phyloP scores from a whole-genome alignment of 352 stramenopile genomes.

The Phytophthora citricola region DNA sequence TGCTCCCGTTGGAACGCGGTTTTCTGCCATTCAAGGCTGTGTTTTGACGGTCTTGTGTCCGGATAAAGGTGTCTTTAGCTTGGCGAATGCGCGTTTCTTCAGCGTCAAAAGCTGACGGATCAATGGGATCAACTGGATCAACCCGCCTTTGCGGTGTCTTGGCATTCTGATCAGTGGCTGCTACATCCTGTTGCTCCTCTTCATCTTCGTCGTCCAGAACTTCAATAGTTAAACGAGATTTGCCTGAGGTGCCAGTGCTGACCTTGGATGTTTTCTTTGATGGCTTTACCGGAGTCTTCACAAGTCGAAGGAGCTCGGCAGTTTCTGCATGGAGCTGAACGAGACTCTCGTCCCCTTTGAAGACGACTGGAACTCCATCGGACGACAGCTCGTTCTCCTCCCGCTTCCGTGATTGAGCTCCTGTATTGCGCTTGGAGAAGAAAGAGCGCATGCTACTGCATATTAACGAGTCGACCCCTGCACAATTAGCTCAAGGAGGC shows the following conservation, averaged over 20 bases:
- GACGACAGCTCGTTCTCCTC: slow-evolving; percentile 20
- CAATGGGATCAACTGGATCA: slow-evolving; percentile 20
- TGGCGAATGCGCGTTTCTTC: slow-evolving; percentile 66
- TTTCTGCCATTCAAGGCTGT: slow-evolving; percentile 51
- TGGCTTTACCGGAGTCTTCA: slow-evolving; percentile 52
- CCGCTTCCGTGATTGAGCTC: slow-evolving; percentile 24
- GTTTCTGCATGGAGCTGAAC: slow-evolving; percentile 73
- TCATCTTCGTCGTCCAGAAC: slow-evolving; percentile 62
- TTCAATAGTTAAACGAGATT: slow-evolving; percentile 72
- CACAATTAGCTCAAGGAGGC: slow-evolving; percentile 30
- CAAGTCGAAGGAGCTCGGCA: slow-evolving; percentile 54
- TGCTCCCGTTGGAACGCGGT: slow-evolving; percentile 47
- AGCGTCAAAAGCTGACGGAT: slow-evolving; percentile 58
- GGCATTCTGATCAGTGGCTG: slow-evolving; percentile 1
- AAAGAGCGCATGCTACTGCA: slow-evolving; percentile 43
- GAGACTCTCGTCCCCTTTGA: slow-evolving; percentile 56
- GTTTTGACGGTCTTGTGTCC: slow-evolving; percentile 58
- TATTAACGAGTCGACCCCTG: slow-evolving; percentile 13
- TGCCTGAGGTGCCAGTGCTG: slow-evolving; percentile 8
- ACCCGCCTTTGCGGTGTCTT: slow-evolving; percentile 4
- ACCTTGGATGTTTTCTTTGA: slow-evolving; percentile 33
- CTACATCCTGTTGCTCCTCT: not conserved
- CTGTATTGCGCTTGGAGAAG: slow-evolving; percentile 46
- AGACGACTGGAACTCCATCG: slow-evolving; percentile 31
- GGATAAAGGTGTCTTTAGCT: slow-evolving; percentile 65